Base-by-base conservation (phyloP, 768 basidiomycete genomes). In the Mycena vitilis region DNA sequence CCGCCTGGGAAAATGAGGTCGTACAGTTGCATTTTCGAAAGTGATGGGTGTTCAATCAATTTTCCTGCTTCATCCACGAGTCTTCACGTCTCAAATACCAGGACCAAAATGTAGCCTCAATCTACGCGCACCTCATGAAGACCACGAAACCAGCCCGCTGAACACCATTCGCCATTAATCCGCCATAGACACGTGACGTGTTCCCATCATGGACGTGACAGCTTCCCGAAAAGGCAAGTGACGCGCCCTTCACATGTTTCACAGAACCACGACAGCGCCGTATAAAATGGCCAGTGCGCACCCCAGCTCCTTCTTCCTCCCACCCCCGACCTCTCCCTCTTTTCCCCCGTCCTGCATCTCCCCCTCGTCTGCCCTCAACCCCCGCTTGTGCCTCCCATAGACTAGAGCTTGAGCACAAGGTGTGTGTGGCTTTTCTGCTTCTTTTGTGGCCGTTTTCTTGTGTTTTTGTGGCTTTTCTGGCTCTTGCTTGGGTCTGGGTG, bases 341-440 rank as follows among this genome's bases (percentile, higher is more conserved):
- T 25, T 11, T 30, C 23, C 25, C 25, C 25, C 13, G 25, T 52
- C 51, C 51, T 34, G 25, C 16, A 13, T 25, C 15, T 45, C 44
- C 44, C 6, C 3, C 44, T 20, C 13, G 44, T 45, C 15, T 45
- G 7, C 40, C 16, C 44, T 45, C 44, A 18, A 16, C 13, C 25
- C 12, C 20, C 25, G 25, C 15, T 23, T 30, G 23, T 12, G 25
- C 30, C 51, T 52, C 13, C 47, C 51, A 16, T 52, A 52, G 51
- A 52, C 51, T 52, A 25, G 51, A 52, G 51, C 23, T 23, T 52
- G 51, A 52, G 51, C 51, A 25, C 51, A 52, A 52, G 51, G 51
- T 52, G 25, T 52, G 51, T 52, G 23, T 4, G 25, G 12, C 51
- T 15, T 30, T 34, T 15, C 6, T 34, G 10, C 16, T 15, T 15